Base-by-base conservation (phyloP, 2,329 filamentous ascomycete genomes). In the Dactylellina drechsleri region DNA sequence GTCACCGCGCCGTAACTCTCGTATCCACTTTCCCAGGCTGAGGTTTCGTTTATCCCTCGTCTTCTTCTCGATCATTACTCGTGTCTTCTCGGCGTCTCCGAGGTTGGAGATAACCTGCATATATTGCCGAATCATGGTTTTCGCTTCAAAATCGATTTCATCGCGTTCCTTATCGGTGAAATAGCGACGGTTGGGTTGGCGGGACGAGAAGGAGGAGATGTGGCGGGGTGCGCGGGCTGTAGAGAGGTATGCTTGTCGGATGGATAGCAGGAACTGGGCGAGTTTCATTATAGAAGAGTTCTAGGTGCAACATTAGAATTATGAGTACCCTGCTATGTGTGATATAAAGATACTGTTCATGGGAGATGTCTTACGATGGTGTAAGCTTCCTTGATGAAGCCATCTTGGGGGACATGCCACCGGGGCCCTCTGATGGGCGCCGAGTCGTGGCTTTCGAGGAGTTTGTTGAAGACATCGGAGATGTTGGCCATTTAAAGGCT, bases 361-460 rank as follows among this genome's bases (percentile, higher is more conserved):
- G 13, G 3, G 5, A 12, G 16, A 23, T 8, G 10, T 31, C 77
- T 76, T 84, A 96, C 93, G 82, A 98, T 97, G 81, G 91, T 88
- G 83, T 96, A 95, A 62, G 95, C 95, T 83, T 98, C 94, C 81
- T 94, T 93, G 40, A 98, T 85, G 81, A 98, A 99, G 79, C 91
- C 91, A 81, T 97, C 92, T 86, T 84, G 57, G 85, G 79, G 67
- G 81, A 84, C 77, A 85, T 85, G 77, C 72, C 72, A 66, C 49
- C 66, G 54, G 54, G 15, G 66, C 18, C 66, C 80, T 79, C 53
- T 58, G 36, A 75, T 60, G 18, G 71, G 71, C 23, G 71, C 71
- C 58, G 71, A 75, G 31, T 47, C 58, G 60, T 65, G 71, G 58
- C 71, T 49, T 45, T 75, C 53, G 28, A 75, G 71, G 49, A 75